Evolutionary conservation across 2,329 filamentous ascomycete genomes (phyloP).

Genomic region (Calonectria leucothoes): DNA sequence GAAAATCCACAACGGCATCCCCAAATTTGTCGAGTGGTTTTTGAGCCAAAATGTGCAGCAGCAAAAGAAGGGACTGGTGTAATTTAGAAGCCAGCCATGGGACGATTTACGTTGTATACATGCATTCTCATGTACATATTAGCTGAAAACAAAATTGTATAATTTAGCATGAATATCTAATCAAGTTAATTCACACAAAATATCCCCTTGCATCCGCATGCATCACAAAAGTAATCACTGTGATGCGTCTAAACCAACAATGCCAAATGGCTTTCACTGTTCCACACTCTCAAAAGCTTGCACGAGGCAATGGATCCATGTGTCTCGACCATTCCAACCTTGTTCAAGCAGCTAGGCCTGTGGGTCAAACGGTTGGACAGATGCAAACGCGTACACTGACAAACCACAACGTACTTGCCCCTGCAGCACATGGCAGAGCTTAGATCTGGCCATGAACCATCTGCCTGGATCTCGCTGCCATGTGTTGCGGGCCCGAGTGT

Average conservation of each 20-base stretch:
- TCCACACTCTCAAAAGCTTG: neutral
- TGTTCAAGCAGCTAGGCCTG: too few species aligned
- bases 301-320: too few species aligned
- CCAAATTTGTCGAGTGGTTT: constrained; percentile 36
- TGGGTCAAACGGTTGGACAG: too few species aligned
- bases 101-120: neutral
- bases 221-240: neutral
- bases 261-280: neutral
- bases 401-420: too few species aligned
- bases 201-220: neutral
- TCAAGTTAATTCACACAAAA: neutral
- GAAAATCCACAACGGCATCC: constrained; percentile 32
- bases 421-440: neutral
- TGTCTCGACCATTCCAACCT: too few species aligned
- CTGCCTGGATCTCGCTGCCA: too few species aligned
- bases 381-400: too few species aligned
- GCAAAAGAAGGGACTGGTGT: neutral
- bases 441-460: neutral
- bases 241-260: too few species aligned
- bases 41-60: constrained; percentile 15
- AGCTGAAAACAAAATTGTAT: neutral
- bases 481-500: neutral
- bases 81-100: neutral
- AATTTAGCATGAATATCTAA: neutral
- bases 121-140: neutral